Evolutionary conservation across 108 stramenopile genomes (phyloP).

Genomic region (Skeletonema grethae): DNA sequence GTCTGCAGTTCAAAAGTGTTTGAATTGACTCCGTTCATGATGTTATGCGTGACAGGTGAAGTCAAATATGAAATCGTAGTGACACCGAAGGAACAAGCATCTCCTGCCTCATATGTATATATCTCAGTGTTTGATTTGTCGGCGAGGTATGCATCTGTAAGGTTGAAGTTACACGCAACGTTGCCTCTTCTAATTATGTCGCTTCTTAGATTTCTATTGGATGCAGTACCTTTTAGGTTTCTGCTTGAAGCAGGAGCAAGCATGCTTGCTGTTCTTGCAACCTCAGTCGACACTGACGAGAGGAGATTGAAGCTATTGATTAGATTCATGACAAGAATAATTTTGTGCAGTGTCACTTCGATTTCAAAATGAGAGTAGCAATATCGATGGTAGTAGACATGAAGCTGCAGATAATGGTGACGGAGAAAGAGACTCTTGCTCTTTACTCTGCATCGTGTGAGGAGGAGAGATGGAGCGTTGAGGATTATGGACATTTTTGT

Average conservation of each 20-base stretch:
- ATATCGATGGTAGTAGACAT: too few relatives aligned
- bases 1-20: neutral
- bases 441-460: too few relatives aligned
- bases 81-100: neutral
- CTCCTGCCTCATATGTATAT: neutral
- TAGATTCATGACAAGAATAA: neutral
- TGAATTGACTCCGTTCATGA: neutral
- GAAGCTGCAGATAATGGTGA: too few relatives aligned
- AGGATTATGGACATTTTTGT: too few relatives aligned
- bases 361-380: too few relatives aligned
- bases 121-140: neutral
- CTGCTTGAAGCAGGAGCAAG: neutral
- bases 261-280: neutral
- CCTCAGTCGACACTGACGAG: neutral
- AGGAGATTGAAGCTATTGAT: constrained; percentile 1
- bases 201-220: neutral
- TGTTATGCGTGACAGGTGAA: neutral
- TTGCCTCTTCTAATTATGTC: neutral
- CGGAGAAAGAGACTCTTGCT: too few relatives aligned
- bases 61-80: neutral
- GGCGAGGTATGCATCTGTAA: neutral
- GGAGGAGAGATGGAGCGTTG: too few relatives aligned
- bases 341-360: neutral
- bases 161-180: neutral
- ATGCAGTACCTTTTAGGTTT: neutral